A percentile compares a stretch with the other conserved stretches of the same genome.
phyloP scores from a whole-genome alignment of 2,329 filamentous ascomycete species.

The Cercospora brassicicola region DNA sequence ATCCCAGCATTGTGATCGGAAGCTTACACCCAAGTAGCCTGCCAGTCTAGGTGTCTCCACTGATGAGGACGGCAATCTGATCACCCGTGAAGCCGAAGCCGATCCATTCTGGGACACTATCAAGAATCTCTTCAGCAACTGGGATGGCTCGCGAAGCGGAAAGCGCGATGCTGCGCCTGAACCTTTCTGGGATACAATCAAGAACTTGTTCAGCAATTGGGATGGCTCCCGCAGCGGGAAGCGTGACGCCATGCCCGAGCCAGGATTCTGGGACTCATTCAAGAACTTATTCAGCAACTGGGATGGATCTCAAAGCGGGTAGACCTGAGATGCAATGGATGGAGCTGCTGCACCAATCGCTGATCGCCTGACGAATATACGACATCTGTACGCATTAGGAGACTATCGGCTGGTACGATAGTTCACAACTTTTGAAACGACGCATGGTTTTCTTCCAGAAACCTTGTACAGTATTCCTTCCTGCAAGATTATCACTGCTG shows the following conservation, averaged over 20 bases:
- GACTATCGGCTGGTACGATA: neutral
- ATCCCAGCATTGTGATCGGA: neutral
- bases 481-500: too few species aligned
- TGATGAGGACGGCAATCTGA: neutral
- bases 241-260: neutral
- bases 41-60: neutral
- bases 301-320: neutral
- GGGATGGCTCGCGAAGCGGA: neutral
- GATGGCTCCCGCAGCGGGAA: too few species aligned
- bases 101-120: neutral
- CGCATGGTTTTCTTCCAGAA: too few species aligned
- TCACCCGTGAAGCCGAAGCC: neutral
- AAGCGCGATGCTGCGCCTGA: neutral
- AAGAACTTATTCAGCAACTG: neutral
- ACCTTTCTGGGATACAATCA: neutral
- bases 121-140: neutral
- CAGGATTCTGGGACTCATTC: neutral
- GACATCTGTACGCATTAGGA: neutral
- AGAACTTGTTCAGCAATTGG: neutral
- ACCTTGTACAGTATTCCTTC: too few species aligned
- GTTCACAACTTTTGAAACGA: neutral
- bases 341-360: neutral
- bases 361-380: neutral
- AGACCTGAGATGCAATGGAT: neutral
- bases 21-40: neutral